Conservation (phyloP, 345 rosid species). For the Populus tremula region DNA sequence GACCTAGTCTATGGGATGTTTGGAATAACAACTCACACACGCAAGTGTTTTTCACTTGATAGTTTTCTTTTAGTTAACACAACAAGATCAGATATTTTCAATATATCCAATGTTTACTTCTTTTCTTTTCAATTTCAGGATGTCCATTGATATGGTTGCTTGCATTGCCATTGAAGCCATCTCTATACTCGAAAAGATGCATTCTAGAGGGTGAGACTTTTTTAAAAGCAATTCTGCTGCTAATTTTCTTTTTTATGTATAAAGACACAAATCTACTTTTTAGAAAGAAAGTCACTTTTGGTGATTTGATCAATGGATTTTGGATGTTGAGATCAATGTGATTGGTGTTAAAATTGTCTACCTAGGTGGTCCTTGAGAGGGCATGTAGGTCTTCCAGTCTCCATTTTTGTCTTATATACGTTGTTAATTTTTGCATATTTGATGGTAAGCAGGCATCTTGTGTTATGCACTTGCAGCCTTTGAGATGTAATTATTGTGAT, state of each 20-base stretch:
- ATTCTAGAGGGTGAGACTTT: conserved; percentile 65
- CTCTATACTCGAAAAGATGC: conserved; percentile 87
- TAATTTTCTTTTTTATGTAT: not conserved
- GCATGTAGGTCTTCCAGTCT: not conserved
- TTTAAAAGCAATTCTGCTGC: conserved; percentile 16
- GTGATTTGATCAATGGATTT: not conserved
- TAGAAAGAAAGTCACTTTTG: not conserved
- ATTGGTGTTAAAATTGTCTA: not conserved
- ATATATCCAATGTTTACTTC: conserved; percentile 2
- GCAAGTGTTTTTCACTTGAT: conserved; percentile 32
- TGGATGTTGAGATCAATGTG: not conserved
- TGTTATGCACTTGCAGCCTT: not conserved
- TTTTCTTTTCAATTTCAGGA: conserved; percentile 39
- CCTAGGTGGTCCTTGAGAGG: not conserved
- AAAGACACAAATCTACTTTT: not conserved
- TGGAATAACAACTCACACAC: conserved; percentile 69
- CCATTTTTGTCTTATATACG: not conserved
- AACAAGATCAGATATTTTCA: not conserved
- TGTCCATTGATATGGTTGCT: conserved; percentile 84
- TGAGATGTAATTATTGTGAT: not conserved
- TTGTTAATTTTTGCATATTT: not conserved
- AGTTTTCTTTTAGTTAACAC: not conserved
- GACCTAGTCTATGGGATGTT: conserved; percentile 87
- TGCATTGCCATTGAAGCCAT: conserved; percentile 90
- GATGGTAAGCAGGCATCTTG: not conserved